Percentiles rank a stretch among this genome's conserved stretches.
Evolutionary conservation across 768 basidiomycete species (phyloP).

Genomic region (Leccinum subtestaceum): DNA sequence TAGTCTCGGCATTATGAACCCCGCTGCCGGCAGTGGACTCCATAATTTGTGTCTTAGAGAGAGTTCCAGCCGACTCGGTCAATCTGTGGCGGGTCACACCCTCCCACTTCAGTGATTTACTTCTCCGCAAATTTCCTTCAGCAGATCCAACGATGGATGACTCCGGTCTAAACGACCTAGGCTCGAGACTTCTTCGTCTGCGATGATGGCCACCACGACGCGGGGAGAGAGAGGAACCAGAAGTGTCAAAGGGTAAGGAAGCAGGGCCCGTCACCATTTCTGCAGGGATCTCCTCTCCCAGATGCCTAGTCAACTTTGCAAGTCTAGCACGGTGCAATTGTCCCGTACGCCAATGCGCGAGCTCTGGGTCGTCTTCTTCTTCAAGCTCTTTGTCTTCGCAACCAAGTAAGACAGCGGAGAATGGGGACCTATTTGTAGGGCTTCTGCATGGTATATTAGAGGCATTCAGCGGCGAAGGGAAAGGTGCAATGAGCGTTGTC

Average conservation of each 20-base stretch:
- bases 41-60: not conserved
- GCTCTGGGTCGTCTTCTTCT: slow-evolving; percentile 5
- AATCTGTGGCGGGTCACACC: not conserved
- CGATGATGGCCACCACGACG: slow-evolving; percentile 4
- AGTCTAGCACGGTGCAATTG: slow-evolving; percentile 32
- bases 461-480: slow-evolving; percentile 9
- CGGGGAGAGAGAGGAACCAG: not conserved
- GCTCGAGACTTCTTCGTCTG: slow-evolving; percentile 20
- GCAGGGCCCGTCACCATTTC: slow-evolving; percentile 29
- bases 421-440: slow-evolving; percentile 10
- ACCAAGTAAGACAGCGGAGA: slow-evolving; percentile 14
- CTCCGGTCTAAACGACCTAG: slow-evolving; percentile 1
- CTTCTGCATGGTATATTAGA: slow-evolving; percentile 12
- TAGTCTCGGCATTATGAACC: not conserved
- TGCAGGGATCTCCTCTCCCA: slow-evolving; percentile 39
- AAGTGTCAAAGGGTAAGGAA: not conserved
- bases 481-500: slow-evolving; percentile 4
- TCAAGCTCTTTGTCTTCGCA: slow-evolving; percentile 1
- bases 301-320: slow-evolving; percentile 37
- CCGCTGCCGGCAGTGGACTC: not conserved
- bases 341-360: slow-evolving; percentile 12
- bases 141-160: not conserved
- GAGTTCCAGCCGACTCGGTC: not conserved
- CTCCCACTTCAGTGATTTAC: slow-evolving; percentile 28
- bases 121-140: slow-evolving; percentile 23